Percentiles rank a stretch among this genome's conserved stretches.
These are phyloP conservation scores for Ophiocordyceps robertsii DNA, from an alignment of 2,329 filamentous ascomycete species.

Conservation along the genomic window DNA sequence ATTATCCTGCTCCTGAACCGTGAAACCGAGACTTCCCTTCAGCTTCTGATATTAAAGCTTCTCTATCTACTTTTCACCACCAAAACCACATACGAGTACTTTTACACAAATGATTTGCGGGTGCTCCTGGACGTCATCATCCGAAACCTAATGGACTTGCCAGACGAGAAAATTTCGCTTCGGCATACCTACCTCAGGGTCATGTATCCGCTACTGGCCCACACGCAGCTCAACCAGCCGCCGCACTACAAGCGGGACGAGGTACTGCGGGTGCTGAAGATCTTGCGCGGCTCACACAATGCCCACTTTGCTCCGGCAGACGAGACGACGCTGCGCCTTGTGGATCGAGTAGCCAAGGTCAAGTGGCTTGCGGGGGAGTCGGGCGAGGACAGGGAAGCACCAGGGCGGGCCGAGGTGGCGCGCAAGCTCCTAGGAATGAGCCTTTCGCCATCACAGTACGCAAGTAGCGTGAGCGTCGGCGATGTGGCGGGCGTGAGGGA, in stretches of 20 bases:
- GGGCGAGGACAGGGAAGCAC: constrained; percentile 17
- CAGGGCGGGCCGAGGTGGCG: constrained; percentile 32
- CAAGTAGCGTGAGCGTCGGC: constrained; percentile 61
- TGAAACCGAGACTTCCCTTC: constrained; percentile 85
- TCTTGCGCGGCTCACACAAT: constrained; percentile 52
- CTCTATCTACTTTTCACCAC: constrained; percentile 94
- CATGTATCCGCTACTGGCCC: constrained; percentile 75
- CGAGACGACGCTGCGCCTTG: constrained; percentile 64
- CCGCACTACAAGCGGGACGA: constrained; percentile 89
- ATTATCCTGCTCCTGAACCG: constrained; percentile 90
- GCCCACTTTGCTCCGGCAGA: constrained; percentile 70
- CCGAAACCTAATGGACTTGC: constrained; percentile 89
- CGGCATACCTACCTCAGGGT: constrained; percentile 93
- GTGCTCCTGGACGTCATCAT: constrained; percentile 94
- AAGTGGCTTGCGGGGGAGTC: constrained; percentile 46
- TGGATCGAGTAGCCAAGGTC: constrained; percentile 61
- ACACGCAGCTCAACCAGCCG: constrained; percentile 78
- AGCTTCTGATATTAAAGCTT: constrained; percentile 91
- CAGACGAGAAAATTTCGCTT: constrained; percentile 63
- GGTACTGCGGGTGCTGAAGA: constrained; percentile 59
- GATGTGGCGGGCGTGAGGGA: constrained; percentile 71
- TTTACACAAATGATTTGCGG: constrained; percentile 93
- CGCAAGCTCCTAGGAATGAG: constrained; percentile 58
- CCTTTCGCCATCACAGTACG: constrained; percentile 48
- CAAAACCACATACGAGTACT: constrained; percentile 85